Evolutionary conservation across 225 moss, liverwort and hornwort species (phyloP).

Genomic region (Pseudoscleropodium purum): DNA sequence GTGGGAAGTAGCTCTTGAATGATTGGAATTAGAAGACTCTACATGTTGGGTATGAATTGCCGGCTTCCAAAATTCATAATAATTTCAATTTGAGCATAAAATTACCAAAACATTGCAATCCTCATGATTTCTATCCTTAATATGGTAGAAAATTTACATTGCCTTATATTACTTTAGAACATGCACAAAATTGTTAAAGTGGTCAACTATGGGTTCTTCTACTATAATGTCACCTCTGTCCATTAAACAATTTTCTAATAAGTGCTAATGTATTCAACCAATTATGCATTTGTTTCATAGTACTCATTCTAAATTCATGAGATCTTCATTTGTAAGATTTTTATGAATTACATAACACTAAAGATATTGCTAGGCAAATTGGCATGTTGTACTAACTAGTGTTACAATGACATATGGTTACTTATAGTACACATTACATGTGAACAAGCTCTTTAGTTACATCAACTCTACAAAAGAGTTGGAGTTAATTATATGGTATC

Average conservation of each 20-base stretch:
- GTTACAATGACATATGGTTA: not conserved
- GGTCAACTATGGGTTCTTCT: too few relatives aligned
- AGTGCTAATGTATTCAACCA: not conserved
- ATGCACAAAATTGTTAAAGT: too few relatives aligned
- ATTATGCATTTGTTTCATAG: not conserved
- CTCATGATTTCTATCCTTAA: too few relatives aligned
- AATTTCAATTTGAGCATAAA: too few relatives aligned
- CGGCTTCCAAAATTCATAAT: too few relatives aligned
- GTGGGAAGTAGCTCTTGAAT: too few relatives aligned
- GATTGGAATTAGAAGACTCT: too few relatives aligned
- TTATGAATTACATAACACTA: not conserved
- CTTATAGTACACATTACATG: not conserved
- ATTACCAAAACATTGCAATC: too few relatives aligned
- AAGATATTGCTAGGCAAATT: not conserved
- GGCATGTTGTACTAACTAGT: not conserved
- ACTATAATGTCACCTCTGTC: not conserved
- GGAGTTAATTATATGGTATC: not conserved
- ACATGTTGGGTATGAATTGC: too few relatives aligned
- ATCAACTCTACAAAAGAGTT: not conserved
- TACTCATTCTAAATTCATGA: not conserved
- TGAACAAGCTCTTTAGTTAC: not conserved
- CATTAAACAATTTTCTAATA: not conserved
- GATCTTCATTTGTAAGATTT: not conserved
- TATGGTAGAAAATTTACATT: too few relatives aligned
- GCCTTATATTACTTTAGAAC: too few relatives aligned